Conservation (phyloP, 179 eudicot genomes). For the Camellia oleifera region DNA sequence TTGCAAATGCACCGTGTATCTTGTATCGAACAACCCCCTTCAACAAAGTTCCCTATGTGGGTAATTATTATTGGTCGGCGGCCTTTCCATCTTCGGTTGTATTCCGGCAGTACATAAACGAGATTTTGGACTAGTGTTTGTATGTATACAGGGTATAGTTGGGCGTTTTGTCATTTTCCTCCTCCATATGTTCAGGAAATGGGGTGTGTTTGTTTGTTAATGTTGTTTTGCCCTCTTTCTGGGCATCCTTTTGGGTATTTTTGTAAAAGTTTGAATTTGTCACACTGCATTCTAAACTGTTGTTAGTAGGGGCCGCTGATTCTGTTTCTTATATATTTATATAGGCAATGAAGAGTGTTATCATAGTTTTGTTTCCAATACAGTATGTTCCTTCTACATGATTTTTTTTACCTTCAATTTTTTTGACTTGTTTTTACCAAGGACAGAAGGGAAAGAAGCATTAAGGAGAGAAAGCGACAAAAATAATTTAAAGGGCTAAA, state of each 20-base stretch:
- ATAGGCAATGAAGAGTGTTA: not conserved
- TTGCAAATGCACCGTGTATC: not conserved
- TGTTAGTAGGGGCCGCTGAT: conserved; percentile 5
- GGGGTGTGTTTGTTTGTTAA: not conserved
- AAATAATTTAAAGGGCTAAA: too few species aligned
- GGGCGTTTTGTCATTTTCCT: conserved; percentile 2
- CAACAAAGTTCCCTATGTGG: not conserved
- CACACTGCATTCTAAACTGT: not conserved
- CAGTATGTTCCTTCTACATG: not conserved
- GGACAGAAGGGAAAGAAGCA: too few species aligned
- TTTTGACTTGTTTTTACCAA: too few species aligned
- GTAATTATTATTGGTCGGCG: not conserved
- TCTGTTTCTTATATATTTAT: conserved; percentile 2
- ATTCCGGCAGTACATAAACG: not conserved
- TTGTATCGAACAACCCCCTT: not conserved
- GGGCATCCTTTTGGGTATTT: conserved; percentile 12
- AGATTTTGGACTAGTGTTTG: conserved; percentile 14
- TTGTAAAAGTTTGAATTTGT: not conserved
- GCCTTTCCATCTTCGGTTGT: conserved; percentile 2
- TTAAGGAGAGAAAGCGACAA: too few species aligned
- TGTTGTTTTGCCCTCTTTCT: not conserved
- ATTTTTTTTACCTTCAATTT: too few species aligned
- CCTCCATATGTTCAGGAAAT: conserved; percentile 5
- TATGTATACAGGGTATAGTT: conserved; percentile 6
- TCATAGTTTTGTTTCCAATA: not conserved